Percentiles rank a stretch among this genome's conserved stretches.
Conservation (phyloP, 1,139 yeast genomes). For the Blastobotrys serpentis region DNA sequence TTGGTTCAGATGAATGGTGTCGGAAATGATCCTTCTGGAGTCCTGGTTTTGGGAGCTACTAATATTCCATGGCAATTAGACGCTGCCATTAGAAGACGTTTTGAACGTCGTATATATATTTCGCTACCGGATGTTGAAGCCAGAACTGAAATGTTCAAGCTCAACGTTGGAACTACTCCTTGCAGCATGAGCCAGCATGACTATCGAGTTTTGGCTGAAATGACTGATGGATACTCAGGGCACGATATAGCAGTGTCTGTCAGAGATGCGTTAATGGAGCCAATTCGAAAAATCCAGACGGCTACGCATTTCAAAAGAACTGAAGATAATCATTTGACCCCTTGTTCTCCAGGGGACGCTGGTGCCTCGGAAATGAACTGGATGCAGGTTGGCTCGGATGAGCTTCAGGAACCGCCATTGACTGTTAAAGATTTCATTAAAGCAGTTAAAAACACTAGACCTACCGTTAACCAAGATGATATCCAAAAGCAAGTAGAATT, state of each 20-base stretch:
- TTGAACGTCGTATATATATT: constrained; percentile 91
- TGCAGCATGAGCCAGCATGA: constrained; percentile 74
- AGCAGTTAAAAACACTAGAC: constrained; percentile 87
- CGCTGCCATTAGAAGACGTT: constrained; percentile 95
- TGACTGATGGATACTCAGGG: constrained; percentile 98
- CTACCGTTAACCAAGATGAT: constrained; percentile 88
- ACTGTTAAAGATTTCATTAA: constrained; percentile 90
- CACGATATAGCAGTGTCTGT: constrained; percentile 97
- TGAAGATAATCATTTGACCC: constrained; percentile 57
- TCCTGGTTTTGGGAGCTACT: constrained; percentile 93
- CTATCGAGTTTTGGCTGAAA: constrained; percentile 73
- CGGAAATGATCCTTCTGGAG: constrained; percentile 92
- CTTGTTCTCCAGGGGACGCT: constrained; percentile 94
- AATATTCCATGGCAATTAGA: constrained; percentile 99
- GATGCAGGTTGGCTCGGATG: constrained; percentile 89
- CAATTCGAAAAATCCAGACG: constrained; percentile 89
- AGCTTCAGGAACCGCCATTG: constrained; percentile 83
- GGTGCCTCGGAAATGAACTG: constrained; percentile 89
- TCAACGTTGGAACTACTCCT: constrained; percentile 89
- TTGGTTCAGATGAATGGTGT: constrained; percentile 99
- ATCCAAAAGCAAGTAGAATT: constrained; percentile 80
- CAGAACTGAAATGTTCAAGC: constrained; percentile 87
- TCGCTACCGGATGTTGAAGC: constrained; percentile 93
- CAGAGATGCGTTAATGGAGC: constrained; percentile 97
- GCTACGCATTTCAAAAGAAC: constrained; percentile 79